These are phyloP conservation scores for Fraxinus angustifolia DNA, from an alignment of 305 asterid genomes.

Conservation along the genomic window DNA sequence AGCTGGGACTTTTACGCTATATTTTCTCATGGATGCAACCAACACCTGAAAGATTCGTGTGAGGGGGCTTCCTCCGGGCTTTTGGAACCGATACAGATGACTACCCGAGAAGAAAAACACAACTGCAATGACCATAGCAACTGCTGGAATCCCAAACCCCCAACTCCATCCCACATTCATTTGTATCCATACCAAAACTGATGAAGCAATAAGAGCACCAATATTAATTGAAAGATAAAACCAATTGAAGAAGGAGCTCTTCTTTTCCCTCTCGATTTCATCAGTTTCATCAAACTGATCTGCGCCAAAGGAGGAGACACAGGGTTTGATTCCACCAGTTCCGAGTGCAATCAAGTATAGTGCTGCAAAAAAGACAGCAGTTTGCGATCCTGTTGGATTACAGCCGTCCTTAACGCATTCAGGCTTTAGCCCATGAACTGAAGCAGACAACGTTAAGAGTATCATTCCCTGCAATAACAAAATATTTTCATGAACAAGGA, in stretches of 20 bases:
- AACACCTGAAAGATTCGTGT: conserved; percentile 21
- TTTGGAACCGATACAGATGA: conserved; percentile 25
- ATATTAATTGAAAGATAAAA: conserved; percentile 38
- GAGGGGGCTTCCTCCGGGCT: conserved; percentile 23
- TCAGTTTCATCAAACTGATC: conserved; percentile 48
- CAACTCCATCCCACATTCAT: conserved; percentile 41
- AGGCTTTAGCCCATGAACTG: conserved; percentile 45
- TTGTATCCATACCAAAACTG: conserved; percentile 40
- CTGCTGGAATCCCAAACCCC: conserved; percentile 45
- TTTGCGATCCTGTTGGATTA: conserved; percentile 36
- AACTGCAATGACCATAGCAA: conserved; percentile 38
- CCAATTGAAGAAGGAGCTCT: conserved; percentile 43
- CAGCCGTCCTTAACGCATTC: conserved; percentile 28
- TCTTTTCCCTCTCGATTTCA: conserved; percentile 33
- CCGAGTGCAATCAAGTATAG: conserved; percentile 49
- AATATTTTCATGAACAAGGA: background rate
- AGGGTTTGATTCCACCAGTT: conserved; percentile 55
- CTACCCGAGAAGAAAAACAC: conserved; percentile 30
- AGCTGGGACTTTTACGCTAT: conserved; percentile 9
- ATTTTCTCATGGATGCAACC: conserved; percentile 28
- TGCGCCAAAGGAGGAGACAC: conserved; percentile 53
- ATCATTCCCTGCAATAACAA: conserved; percentile 45
- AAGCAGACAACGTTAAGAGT: conserved; percentile 50
- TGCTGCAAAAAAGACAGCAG: conserved; percentile 30
- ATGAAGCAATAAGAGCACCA: conserved; percentile 37